Percentiles rank a stretch among this genome's conserved stretches.
Conservation (phyloP, 495 filamentous ascomycete species). For the Cladorrhinum samala region DNA sequence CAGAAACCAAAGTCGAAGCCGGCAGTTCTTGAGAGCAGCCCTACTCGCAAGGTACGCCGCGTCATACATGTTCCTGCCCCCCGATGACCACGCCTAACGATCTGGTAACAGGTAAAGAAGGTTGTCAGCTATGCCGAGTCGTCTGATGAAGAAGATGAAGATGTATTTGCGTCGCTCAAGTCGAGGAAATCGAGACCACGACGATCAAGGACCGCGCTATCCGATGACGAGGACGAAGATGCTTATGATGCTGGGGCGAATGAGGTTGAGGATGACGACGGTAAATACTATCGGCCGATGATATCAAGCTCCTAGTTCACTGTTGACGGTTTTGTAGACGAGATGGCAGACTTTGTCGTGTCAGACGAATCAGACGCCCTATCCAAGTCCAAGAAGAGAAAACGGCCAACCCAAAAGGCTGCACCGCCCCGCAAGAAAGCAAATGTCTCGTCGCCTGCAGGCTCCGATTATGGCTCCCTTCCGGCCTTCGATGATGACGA, state of each 20-base stretch:
- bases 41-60: constrained; percentile 50
- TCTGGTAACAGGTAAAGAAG: constrained; percentile 42
- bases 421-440: constrained; percentile 52
- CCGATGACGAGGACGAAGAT: constrained; percentile 51
- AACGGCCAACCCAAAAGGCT: constrained; percentile 50
- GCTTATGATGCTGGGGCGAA: constrained; percentile 58
- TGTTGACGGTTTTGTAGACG: no score
- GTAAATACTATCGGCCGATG: not conserved
- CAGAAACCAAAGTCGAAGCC: constrained; percentile 38
- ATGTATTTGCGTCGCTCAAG: constrained; percentile 45
- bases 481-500: constrained; percentile 19
- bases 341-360: constrained; percentile 79
- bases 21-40: constrained; percentile 45
- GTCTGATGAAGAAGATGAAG: constrained; percentile 55
- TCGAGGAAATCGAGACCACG: constrained; percentile 25
- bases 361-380: constrained; percentile 76
- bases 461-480: constrained; percentile 6
- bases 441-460: constrained; percentile 40
- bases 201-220: constrained; percentile 28
- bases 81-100: constrained; percentile 3
- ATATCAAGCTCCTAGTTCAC: no score
- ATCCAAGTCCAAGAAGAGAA: constrained; percentile 61
- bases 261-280: constrained; percentile 57
- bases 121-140: constrained; percentile 61
- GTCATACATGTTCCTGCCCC: not conserved